These are phyloP conservation scores for Mollisia scopiformis DNA, from an alignment of 2,329 filamentous ascomycete genomes.

Conservation along the genomic window DNA sequence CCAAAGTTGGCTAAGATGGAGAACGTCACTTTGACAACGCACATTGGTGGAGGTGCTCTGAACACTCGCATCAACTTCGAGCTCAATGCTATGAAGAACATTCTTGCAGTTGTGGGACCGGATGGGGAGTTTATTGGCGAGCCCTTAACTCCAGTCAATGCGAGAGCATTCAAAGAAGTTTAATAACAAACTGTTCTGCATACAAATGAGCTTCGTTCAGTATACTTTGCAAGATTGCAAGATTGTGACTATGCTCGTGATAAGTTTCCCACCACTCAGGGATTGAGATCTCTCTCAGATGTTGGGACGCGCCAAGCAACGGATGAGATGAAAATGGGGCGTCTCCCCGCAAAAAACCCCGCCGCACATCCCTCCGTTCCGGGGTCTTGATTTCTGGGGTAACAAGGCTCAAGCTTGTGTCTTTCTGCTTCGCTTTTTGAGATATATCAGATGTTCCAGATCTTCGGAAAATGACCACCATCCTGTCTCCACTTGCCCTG, in stretches of 20 bases:
- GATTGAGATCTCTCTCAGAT: too few species aligned
- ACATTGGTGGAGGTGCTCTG: constrained; percentile 37
- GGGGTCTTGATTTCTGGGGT: too few species aligned
- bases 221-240: too few species aligned
- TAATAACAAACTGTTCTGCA: background rate
- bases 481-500: too few species aligned
- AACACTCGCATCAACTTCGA: background rate
- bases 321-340: too few species aligned
- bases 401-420: too few species aligned
- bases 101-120: background rate
- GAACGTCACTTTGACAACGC: constrained; percentile 64
- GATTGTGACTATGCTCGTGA: too few species aligned
- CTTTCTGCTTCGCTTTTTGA: too few species aligned
- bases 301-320: too few species aligned
- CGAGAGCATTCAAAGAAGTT: background rate
- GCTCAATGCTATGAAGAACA: background rate
- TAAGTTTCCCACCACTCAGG: background rate
- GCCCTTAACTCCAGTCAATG: background rate
- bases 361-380: background rate
- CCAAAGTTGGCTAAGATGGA: constrained; percentile 61
- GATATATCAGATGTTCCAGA: too few species aligned
- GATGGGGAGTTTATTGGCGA: background rate
- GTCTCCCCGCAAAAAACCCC: background rate
- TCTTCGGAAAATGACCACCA: too few species aligned
- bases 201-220: too few species aligned